A percentile compares a stretch with the other conserved stretches of the same genome.
Evolutionary conservation across 164 flowering plant species (phyloP).

Genomic region (Cinnamomum micranthum): DNA sequence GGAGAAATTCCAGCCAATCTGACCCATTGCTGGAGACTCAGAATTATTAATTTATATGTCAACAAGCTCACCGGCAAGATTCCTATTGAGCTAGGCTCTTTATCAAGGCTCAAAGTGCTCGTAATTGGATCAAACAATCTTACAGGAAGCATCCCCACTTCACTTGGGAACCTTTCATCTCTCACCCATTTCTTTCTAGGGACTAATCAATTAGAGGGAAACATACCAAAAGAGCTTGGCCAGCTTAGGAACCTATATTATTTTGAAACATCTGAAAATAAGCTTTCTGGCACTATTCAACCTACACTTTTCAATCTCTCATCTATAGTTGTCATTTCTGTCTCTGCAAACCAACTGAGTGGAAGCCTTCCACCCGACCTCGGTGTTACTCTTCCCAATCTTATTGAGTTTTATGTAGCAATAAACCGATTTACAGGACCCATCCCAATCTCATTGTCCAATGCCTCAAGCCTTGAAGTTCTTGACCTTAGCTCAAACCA

Average conservation of each 20-base stretch:
- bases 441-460: conserved; percentile 42
- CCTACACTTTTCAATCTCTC: neutral
- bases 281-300: neutral
- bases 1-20: neutral
- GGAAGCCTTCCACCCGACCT: conserved; percentile 19
- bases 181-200: neutral
- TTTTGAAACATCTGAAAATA: neutral
- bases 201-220: neutral
- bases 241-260: neutral
- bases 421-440: conserved; percentile 35
- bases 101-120: neutral
- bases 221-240: neutral
- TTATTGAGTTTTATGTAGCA: conserved; percentile 20
- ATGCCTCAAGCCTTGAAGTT: conserved; percentile 28
- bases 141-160: neutral
- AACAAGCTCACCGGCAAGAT: neutral
- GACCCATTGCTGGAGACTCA: neutral
- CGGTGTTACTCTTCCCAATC: conserved; percentile 32
- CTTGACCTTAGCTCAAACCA: conserved; percentile 28
- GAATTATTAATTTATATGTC: accelerated
- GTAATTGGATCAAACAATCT: neutral
- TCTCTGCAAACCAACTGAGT: conserved; percentile 1
- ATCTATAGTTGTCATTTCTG: neutral
- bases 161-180: neutral
- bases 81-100: neutral